Base-by-base conservation (phyloP, 1,284 basidiomycete genomes). In the Volvariella volvacea region DNA sequence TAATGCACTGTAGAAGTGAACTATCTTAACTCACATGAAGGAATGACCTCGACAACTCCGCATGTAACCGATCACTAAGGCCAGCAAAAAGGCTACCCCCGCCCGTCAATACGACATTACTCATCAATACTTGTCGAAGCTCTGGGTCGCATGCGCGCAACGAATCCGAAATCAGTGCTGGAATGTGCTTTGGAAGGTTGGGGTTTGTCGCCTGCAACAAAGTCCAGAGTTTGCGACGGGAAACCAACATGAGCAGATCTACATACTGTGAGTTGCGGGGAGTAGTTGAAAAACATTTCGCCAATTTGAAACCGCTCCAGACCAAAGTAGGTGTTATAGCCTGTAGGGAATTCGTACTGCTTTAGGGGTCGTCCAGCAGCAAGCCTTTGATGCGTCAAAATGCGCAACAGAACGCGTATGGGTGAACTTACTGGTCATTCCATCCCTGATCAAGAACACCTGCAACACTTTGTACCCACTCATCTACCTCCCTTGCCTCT, bases 301-400 rank as follows among this genome's bases (percentile, higher is more conserved):
- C 93, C 88, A 30, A 93, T 83, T 45, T 76, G 69, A 63, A 84
- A 90, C 25, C 95, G 80, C 57, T 95, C 90, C 14, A 78, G 58
- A 2, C 87, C 88, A 65, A 94, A 98, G 57, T 81, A 83, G 28
- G 83, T 77, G 59, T 86, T 92, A 68, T 85, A 96, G 2, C 96
- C 96, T 39, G 92, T 92, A 0, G 96, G 92, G 70, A 99, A 98
- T 67, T 99, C 96, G 68, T 94, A 99, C 54, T 76, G 85, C 55
- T 73, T 76, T 38, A 67, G 60, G 16, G 73, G 74, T 38, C 77
- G 74, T 46, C 70, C 63, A 14, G 71, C 67, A 45, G 80, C 77
- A 45, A 64, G 64, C 52, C 25, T 83, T 83, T 49, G 1, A 48
- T 22, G 43, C 15, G 38, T 16, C 30, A 16, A 25, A 31, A 38